phyloP scores from a whole-genome alignment of 305 asterid genomes.

The Withania somnifera region DNA sequence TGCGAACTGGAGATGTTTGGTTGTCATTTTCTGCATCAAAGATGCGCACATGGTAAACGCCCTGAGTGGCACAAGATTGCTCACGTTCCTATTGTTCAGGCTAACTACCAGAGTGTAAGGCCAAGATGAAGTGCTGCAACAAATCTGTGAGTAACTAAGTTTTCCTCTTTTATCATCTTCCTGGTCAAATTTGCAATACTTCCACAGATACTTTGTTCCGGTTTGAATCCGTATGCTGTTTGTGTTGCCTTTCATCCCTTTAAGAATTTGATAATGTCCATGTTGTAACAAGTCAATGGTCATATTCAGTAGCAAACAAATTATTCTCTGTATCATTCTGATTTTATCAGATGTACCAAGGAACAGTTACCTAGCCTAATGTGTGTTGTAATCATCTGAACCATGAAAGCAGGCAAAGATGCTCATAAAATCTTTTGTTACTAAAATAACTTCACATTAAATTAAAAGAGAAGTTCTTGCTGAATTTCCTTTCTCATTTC shows the following conservation, averaged over 20 bases:
- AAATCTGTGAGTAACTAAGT: not conserved
- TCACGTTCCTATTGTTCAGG: not conserved
- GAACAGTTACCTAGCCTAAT: not conserved
- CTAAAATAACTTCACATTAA: no score
- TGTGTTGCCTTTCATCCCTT: not conserved
- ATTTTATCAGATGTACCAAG: not conserved
- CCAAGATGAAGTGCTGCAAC: not conserved
- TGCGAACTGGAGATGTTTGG: not conserved
- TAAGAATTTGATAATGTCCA: not conserved
- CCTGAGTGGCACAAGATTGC: constrained; percentile 14
- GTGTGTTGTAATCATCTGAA: not conserved
- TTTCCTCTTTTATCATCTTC: not conserved
- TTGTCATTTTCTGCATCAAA: not conserved
- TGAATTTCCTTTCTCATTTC: no score
- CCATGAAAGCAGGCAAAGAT: not conserved
- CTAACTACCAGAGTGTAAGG: not conserved
- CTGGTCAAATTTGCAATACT: not conserved
- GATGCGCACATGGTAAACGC: constrained; percentile 1
- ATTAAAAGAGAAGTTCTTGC: no score
- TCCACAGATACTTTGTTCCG: not conserved
- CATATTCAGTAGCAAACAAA: not conserved
- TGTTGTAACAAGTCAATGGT: not conserved
- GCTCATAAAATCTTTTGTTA: not conserved
- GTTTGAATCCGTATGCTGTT: not conserved
- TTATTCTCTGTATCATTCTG: not conserved